Evolutionary conservation across 139 green algal genomes (phyloP).

Genomic region (Marvania coccoides): DNA sequence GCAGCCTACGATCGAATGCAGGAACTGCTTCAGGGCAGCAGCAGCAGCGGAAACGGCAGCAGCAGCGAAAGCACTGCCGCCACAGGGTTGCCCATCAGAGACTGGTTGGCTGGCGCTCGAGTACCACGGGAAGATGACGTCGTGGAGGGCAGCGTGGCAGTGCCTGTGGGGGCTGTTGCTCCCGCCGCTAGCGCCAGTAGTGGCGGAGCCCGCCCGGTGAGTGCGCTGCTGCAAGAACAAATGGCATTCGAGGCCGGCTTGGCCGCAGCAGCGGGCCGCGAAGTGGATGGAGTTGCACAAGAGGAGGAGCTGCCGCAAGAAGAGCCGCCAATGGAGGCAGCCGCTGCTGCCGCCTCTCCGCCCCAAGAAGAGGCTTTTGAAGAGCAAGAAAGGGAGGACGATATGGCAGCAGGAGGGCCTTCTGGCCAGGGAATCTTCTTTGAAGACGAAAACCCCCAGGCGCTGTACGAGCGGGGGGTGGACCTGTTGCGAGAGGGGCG

Average conservation of each 20-base stretch:
- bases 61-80: background rate
- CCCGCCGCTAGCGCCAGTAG: background rate
- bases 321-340: background rate
- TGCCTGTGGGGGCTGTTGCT: background rate
- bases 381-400: background rate
- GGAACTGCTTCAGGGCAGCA: conserved; percentile 6
- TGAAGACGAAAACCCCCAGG: too few relatives aligned
- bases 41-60: background rate
- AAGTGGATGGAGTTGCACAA: background rate
- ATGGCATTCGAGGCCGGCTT: conserved; percentile 8
- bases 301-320: background rate
- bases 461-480: conserved; percentile 9
- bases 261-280: background rate
- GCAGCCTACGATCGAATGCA: conserved; percentile 24
- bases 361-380: background rate
- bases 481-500: conserved; percentile 5
- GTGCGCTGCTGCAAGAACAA: conserved; percentile 6
- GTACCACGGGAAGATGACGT: background rate
- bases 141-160: background rate
- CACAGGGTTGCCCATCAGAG: background rate
- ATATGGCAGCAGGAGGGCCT: too few relatives aligned
- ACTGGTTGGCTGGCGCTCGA: conserved; percentile 11
- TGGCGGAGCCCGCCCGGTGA: background rate
- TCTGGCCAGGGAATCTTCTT: too few relatives aligned
- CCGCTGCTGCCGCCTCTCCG: background rate